These are phyloP conservation scores for Strobilomyces dryophilus DNA, from an alignment of 768 basidiomycete species.

Conservation along the genomic window DNA sequence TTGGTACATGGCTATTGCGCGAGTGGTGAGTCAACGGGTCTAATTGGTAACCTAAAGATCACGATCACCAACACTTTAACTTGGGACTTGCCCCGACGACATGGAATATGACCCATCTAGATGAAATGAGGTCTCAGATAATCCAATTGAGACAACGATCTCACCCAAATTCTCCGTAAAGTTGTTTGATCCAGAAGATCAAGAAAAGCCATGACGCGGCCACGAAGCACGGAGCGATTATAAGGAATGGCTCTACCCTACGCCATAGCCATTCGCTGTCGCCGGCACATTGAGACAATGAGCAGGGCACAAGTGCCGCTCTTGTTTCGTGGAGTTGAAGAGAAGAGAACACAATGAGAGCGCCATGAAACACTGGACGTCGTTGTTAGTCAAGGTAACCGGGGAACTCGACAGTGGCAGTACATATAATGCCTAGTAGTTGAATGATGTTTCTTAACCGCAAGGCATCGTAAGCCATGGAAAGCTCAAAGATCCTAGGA, in stretches of 20 bases:
- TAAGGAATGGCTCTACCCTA: constrained; percentile 60
- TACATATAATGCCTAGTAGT: constrained; percentile 67
- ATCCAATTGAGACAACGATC: constrained; percentile 16
- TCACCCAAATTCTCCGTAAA: constrained; percentile 83
- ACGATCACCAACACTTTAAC: constrained; percentile 65
- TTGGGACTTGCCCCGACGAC: constrained; percentile 82
- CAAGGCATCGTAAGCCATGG: constrained; percentile 83
- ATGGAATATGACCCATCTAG: constrained; percentile 88
- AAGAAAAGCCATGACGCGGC: constrained; percentile 61
- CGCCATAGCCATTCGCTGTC: constrained; percentile 56
- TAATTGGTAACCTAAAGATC: not conserved
- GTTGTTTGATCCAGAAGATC: constrained; percentile 62
- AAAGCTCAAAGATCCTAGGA: constrained; percentile 70
- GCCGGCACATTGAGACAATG: constrained; percentile 38
- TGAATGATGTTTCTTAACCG: constrained; percentile 76
- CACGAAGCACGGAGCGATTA: constrained; percentile 70
- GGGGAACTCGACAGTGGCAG: constrained; percentile 15
- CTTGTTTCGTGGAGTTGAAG: constrained; percentile 78
- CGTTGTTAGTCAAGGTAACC: constrained; percentile 3
- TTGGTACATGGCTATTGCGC: constrained; percentile 72
- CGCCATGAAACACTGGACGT: constrained; percentile 59
- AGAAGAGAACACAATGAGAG: constrained; percentile 67
- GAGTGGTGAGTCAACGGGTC: constrained; percentile 1
- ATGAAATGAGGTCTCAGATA: constrained; percentile 1
- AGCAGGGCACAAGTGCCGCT: constrained; percentile 46